Base-by-base conservation (phyloP, 2,329 filamentous ascomycete genomes). In the Lachnellula cervina region DNA sequence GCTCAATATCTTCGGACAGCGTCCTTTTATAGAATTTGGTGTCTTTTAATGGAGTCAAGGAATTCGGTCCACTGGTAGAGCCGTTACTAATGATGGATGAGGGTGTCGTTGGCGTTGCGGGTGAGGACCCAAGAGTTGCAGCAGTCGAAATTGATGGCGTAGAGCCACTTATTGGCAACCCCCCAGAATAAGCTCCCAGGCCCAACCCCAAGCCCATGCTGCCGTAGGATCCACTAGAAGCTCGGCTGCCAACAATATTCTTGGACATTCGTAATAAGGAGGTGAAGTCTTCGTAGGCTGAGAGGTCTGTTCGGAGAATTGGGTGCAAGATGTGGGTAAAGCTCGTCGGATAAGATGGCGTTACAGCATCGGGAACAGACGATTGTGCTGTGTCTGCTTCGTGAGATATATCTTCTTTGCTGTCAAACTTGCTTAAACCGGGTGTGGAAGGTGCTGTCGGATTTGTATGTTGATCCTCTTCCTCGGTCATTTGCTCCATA, bases 11-110 rank as follows among this genome's bases (percentile, higher is more conserved):
- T 71, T 99, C 94, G 19, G 83, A 80, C 25, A 97, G 73, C 5
- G 86, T 86, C 47, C 94, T 86, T 75, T 97, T 97, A 76, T 93
- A 99, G 69, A 97, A 99, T 62, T 88, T 90, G 28, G 88, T 90
- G 55, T 97, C 94, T 68, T 94, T 96, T 42, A 99, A 75, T 4
- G 86, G 84, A 3, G 82, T 84, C 35, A 82, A 66, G 19, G 70
- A 70, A 44, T 69, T 70, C 17, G 68, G 68, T 11, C 59, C 66
- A 52, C 66, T 66, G 19, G 44, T 62, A 40, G 79, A 79, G 48
- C 68, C 69, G 13, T 72, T 69, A 63, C 79, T 82, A 40, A 74
- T 66, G 7, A 71, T 77, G 50, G 76, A 86, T 62, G 79, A 80
- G 46, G 77, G 81, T 5, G 76, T 84, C 60, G 75, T 81, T 35